Evolutionary conservation across 2,329 filamentous ascomycete genomes (phyloP).

Genomic region (Cytospora schulzeri): DNA sequence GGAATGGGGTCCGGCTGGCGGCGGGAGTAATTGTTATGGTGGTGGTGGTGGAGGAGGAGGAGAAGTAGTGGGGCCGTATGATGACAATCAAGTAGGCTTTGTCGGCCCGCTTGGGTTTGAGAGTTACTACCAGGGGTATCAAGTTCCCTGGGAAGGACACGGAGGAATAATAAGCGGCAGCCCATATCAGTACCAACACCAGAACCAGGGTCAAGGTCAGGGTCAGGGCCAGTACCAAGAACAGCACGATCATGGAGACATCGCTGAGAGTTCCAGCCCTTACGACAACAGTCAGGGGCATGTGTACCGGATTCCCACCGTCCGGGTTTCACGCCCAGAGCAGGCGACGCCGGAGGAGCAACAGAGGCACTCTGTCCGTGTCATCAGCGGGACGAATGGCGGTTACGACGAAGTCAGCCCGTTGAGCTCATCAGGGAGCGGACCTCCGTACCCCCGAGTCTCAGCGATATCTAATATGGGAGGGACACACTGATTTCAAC

Average conservation of each 20-base stretch:
- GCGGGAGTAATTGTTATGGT: no score
- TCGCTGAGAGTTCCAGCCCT: background rate
- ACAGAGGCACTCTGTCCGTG: background rate
- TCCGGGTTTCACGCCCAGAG: conserved; percentile 2
- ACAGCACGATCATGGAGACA: background rate
- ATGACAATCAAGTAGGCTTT: background rate
- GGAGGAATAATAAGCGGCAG: background rate
- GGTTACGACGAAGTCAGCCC: conserved; percentile 23
- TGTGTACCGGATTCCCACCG: background rate
- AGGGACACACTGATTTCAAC: background rate
- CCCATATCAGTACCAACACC: background rate
- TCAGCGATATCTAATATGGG: conserved; percentile 23
- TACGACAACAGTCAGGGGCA: background rate
- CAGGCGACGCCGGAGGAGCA: background rate
- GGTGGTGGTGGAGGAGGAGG: no score
- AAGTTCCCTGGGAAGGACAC: background rate
- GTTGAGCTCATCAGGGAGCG: conserved; percentile 25
- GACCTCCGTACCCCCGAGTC: conserved; percentile 13
- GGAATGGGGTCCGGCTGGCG: background rate
- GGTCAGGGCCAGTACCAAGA: background rate
- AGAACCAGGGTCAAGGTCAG: background rate
- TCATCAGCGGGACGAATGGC: background rate
- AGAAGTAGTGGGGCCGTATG: background rate
- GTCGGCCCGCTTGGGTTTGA: background rate
- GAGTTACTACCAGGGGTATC: background rate